Base-by-base conservation (phyloP, 1,284 basidiomycete species). In the Sporisorium graminicola region DNA sequence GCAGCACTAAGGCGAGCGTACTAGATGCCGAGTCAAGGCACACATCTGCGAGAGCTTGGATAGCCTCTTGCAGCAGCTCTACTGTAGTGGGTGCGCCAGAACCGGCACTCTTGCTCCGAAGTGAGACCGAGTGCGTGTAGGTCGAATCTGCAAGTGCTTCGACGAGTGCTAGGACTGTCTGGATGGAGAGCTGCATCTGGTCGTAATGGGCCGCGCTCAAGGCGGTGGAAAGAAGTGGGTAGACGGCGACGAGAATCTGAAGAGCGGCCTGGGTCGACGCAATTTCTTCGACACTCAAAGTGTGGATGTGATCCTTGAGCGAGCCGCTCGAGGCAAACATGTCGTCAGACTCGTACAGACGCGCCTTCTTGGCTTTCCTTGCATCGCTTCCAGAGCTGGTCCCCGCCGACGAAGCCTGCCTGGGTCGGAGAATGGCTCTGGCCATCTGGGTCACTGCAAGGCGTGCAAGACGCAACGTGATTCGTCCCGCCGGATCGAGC, bases 261-360 rank as follows among this genome's bases (percentile, higher is more conserved):
- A 76, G 50, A 16, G 69, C 76, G 1, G 65, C 53, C 18, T 67
- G 58, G 1, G 70, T 75, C 20, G 46, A 49, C 3, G 66, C 66
- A n/a, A 65, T 42, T 10, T 65, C 73, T 35, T 67, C 65, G 12
- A 58, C 26, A 9, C 49, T 33, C 40, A 79, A 37, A 14, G 31
- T 33, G 20, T 70, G 65, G 12, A 79, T 64, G 35, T 52, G 67
- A 31, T 80, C 78, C 49, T 78, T 77, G 33, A 50, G 61, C 3
- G 59, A 53, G 8, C 59, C 37, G n/a, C 22, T 50, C 5, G 49
- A 46, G 16, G 63, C 60, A 16, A 70, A 65, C 42, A 81, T 66
- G 14, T 76, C 27, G 29, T 81, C 80, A 8, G 78, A 80, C 29
- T 81, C 80, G 57, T 78, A 81, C 1, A 75, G 55, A 20, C 74